Conservation (phyloP, 129 eudicot species). For the Helianthus tuberosus region DNA sequence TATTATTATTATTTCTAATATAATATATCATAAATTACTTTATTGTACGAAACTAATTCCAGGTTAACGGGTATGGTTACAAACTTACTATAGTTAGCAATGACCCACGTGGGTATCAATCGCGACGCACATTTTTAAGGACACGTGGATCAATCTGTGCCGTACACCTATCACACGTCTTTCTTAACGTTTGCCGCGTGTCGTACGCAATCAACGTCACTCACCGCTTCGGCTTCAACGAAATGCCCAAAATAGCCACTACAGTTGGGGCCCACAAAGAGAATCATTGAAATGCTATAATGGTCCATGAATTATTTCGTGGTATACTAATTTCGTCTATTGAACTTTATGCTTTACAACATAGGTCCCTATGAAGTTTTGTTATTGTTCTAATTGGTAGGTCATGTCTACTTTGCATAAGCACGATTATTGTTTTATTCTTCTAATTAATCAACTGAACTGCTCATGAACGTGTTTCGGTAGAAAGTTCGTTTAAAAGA, state of each 20-base stretch:
- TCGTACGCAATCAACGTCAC: conserved; percentile 29
- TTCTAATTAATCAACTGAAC: too few species aligned
- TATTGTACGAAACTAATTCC: too few species aligned
- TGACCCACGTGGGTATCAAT: conserved; percentile 9
- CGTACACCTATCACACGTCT: conserved; percentile 25
- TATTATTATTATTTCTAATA: too few species aligned
- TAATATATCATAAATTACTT: too few species aligned
- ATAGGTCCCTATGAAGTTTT: neutral
- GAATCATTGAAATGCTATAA: neutral
- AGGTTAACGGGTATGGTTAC: too few species aligned
- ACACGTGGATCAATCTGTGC: conserved; percentile 13
- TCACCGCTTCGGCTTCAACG: conserved; percentile 16
- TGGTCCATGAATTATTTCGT: neutral
- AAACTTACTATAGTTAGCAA: too few species aligned
- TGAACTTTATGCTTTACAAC: neutral
- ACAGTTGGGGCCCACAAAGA: neutral
- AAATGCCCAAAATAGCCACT: conserved; percentile 12
- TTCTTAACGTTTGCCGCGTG: conserved; percentile 32
- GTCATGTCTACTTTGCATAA: neutral
- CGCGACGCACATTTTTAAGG: neutral
- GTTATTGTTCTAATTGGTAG: too few species aligned
- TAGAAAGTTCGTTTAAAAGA: too few species aligned
- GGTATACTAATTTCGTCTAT: neutral
- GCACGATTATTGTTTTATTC: neutral
- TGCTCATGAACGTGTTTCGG: too few species aligned